Conservation (phyloP, 2,329 filamentous ascomycete genomes). For the Aspergillus clavatus region DNA sequence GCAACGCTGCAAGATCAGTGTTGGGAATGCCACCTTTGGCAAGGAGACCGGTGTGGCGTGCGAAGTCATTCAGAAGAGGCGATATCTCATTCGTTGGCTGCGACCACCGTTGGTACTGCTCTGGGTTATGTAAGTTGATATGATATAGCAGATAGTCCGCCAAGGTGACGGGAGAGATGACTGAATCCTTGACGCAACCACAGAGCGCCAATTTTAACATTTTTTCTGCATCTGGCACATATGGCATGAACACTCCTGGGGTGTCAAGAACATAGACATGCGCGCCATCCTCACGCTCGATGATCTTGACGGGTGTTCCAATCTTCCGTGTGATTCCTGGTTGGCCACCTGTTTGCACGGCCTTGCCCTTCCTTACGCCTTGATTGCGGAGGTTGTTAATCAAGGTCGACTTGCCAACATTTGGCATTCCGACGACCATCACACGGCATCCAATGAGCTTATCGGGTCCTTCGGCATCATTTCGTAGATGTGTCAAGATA, state of each 20-base stretch:
- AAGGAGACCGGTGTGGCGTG: constrained; percentile 69
- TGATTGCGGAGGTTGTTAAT: constrained; percentile 74
- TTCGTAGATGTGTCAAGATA: constrained; percentile 31
- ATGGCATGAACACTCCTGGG: constrained; percentile 91
- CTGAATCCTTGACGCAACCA: constrained; percentile 82
- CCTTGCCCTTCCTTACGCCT: constrained; percentile 64
- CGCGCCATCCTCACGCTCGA: constrained; percentile 50
- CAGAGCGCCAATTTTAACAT: constrained; percentile 96
- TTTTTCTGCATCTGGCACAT: constrained; percentile 73
- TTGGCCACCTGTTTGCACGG: constrained; percentile 75
- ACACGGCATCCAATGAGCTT: constrained; percentile 74
- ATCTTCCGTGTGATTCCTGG: constrained; percentile 88
- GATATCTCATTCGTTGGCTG: constrained; percentile 79
- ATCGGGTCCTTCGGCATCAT: constrained; percentile 28
- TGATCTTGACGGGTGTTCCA: constrained; percentile 74
- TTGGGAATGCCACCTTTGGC: constrained; percentile 67
- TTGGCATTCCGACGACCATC: constrained; percentile 94
- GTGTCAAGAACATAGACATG: constrained; percentile 86
- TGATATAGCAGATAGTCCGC: constrained; percentile 88
- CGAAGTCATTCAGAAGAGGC: constrained; percentile 66
- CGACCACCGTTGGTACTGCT: constrained; percentile 59
- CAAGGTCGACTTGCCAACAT: constrained; percentile 93
- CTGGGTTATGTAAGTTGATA: constrained; percentile 64
- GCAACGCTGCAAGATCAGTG: constrained; percentile 67
- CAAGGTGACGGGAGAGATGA: constrained; percentile 71